Conservation (phyloP, 148 eudicot species). For the Persicaria tinctoria region DNA sequence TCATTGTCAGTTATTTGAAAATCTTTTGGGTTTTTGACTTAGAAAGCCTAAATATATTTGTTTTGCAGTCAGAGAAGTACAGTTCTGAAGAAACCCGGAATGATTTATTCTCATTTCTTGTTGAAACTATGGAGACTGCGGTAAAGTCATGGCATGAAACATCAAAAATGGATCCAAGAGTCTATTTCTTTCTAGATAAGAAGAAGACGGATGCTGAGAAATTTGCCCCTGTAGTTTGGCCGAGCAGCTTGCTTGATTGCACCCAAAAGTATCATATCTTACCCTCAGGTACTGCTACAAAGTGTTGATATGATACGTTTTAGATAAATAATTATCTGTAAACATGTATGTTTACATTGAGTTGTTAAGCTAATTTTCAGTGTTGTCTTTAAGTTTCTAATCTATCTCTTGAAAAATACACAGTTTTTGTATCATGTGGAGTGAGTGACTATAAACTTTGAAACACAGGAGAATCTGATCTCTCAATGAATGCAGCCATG, state of each 20-base stretch:
- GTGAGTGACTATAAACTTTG: not conserved
- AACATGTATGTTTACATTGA: not conserved
- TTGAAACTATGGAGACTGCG: slow-evolving; percentile 80
- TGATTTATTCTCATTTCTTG: slow-evolving; percentile 65
- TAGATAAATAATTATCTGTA: not conserved
- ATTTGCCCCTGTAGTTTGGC: slow-evolving; percentile 80
- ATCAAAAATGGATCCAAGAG: slow-evolving; percentile 84
- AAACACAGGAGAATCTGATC: not conserved
- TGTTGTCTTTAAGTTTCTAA: not conserved
- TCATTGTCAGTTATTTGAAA: not conserved
- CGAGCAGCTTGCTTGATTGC: slow-evolving; percentile 79
- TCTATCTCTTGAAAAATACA: not conserved
- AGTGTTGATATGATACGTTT: not conserved
- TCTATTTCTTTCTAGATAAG: slow-evolving; percentile 74
- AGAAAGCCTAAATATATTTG: slow-evolving; percentile 1
- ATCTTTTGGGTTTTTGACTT: not conserved
- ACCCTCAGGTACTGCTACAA: slow-evolving; percentile 70
- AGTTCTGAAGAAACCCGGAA: slow-evolving; percentile 53
- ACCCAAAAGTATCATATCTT: slow-evolving; percentile 80
- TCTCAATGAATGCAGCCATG: not conserved
- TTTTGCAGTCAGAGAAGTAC: slow-evolving; percentile 64
- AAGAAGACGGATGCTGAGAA: slow-evolving; percentile 78
- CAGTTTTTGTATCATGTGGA: not conserved
- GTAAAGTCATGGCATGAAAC: slow-evolving; percentile 88
- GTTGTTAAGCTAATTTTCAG: not conserved